Base-by-base conservation (phyloP, 2,329 filamentous ascomycete species). In the Eutypella sp. region DNA sequence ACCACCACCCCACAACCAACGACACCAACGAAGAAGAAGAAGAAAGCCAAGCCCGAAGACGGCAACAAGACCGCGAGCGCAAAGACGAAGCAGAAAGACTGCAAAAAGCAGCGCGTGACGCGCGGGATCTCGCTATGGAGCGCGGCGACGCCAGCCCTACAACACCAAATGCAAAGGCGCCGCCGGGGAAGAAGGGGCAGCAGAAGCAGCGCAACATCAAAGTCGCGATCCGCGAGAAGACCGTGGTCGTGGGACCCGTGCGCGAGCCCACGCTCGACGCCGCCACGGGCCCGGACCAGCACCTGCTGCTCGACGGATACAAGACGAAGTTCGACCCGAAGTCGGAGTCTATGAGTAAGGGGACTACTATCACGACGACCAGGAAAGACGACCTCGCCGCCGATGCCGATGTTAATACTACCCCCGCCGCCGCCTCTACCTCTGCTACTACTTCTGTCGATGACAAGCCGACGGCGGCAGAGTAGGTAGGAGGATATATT, bases 161-260 rank as follows among this genome's bases (percentile, higher is more conserved):
- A n/a, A n/a, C n/a, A n/a, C n/a, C n/a, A n/a, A n/a, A n/a, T n/a
- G n/a, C n/a, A n/a, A n/a, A n/a, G n/a, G n/a, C n/a, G n/a, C n/a
- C n/a, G n/a, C n/a, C n/a, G n/a, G n/a, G n/a, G n/a, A n/a, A n/a
- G 40, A 29, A 54, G 20, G 48, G 52, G 19, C 55, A 47, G 69
- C 69, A 7, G 59, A 68, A 31, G 55, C 59, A 18, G 45, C 65
- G 62, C 43, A 67, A 64, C 49, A 61, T 80, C 16, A 70, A 73
- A 40, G 65, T 81, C 29, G 70, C 63, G 1, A 73, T 81, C 19
- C 68, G 65, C 41, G 81, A 81, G 62, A 82, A 76, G 57, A 70
- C 60, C 16, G 69, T 67, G 36, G 69, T 54, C 42, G 63, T 62
- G 47, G 57, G 57, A 38, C 25, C 25, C 13, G 72, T 61, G 39